Evolutionary conservation across 148 eudicot species (phyloP), one percentile per base, ranked within the genome.

Genomic region (Rhododendron simsii): DNA sequence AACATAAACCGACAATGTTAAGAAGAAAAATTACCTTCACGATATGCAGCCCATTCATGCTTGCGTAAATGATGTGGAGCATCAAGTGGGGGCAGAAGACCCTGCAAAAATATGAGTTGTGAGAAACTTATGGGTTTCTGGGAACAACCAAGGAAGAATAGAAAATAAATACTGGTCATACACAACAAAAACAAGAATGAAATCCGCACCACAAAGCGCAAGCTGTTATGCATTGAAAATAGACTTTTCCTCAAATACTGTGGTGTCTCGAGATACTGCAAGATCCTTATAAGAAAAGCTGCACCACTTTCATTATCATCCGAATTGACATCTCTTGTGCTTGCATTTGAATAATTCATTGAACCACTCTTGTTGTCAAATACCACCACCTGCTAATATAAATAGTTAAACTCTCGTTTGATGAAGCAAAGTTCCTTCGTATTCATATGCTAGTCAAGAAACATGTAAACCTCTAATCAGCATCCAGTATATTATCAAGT

Each of bases 1-100:
- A 59, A 53, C 71, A 71, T 20, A 33, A 87, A 85, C 53, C 11
- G 48, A 67, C 21, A 78, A 37, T 44, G 50, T 78, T 28, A 81
- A 71, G 86, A 41, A 41, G 53, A 39, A 57, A 77, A 61, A 9
- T 87, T 94, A 78, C 99, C 99, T 93, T 97, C 99, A 85, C 99
- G 89, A 87, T 94, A 97, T 9, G 95, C 85, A 90, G 88, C 98
- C 99, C 99, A 97, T 94, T 97, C 99, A 83, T 97, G 98, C 94
- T 94, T 95, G 39, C 99, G 98, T 81, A 95, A 91, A 88, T 97
- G 99, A 91, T 95, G 99, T 71, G 99, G 99, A 79, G 99, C 99
- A 88, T 97, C 99, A 85, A 97, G 96, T 69, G 99, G 99, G 33
- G 99, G 99, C 86, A 97, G 90, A 87, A 93, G 84, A 74, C 99